phyloP scores from a whole-genome alignment of 208 protist genomes.

The Trypanosoma avium region DNA sequence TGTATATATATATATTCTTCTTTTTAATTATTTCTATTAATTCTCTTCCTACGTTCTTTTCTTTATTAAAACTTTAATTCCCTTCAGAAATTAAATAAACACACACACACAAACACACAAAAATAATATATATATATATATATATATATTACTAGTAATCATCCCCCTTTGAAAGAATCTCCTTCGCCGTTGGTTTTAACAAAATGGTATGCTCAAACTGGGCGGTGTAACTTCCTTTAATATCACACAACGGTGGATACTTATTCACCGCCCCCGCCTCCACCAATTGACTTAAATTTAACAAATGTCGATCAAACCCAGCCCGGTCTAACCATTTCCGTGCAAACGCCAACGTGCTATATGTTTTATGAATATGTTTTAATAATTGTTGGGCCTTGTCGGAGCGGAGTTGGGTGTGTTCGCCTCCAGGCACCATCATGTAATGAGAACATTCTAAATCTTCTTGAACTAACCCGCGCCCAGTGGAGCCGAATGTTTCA shows the following conservation, averaged over 20 bases:
- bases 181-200: constrained; percentile 95
- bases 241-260: constrained; percentile 97
- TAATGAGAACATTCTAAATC: constrained; percentile 98
- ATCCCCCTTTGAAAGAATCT: constrained; percentile 95
- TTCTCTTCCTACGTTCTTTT: neutral
- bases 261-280: constrained; percentile 91
- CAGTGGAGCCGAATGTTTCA: constrained; percentile 99
- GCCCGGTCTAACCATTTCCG: constrained; percentile 96
- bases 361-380: constrained; percentile 90
- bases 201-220: constrained; percentile 98
- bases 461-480: constrained; percentile 93
- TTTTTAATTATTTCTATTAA: constrained; percentile 3
- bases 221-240: constrained; percentile 96
- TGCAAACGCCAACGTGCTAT: constrained; percentile 98
- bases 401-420: constrained; percentile 61
- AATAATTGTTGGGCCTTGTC: constrained; percentile 93
- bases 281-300: constrained; percentile 84
- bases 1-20: neutral
- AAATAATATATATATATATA: too few species aligned
- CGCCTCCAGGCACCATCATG: constrained; percentile 93
- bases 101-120: too few species aligned
- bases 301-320: constrained; percentile 91
- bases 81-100: neutral
- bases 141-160: constrained; percentile 97
- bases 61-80: neutral